Evolutionary conservation across 2,329 filamentous ascomycete species (phyloP).

Genomic region (Drechslerella dactyloides): DNA sequence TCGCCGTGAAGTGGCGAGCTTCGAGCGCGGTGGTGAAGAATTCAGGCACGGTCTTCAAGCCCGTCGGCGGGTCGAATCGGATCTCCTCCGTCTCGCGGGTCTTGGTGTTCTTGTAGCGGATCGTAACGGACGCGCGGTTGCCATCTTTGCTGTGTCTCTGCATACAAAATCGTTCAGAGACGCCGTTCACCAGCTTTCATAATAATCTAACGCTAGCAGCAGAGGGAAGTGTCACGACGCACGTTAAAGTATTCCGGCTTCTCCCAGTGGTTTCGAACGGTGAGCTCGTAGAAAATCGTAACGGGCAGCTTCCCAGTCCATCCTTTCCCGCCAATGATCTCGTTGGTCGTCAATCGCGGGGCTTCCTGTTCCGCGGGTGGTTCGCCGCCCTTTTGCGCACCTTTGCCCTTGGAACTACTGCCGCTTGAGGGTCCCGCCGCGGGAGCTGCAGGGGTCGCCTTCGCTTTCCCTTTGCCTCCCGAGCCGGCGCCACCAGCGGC

Average conservation of each 20-base stretch:
- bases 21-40: constrained; percentile 82
- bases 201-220: no score
- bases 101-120: constrained; percentile 78
- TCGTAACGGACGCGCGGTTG: constrained; percentile 79
- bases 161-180: not conserved
- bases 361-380: constrained; percentile 56
- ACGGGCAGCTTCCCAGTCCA: constrained; percentile 98
- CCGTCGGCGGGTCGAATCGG: constrained; percentile 70
- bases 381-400: constrained; percentile 60
- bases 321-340: constrained; percentile 89
- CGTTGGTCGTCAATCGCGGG: constrained; percentile 64
- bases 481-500: constrained; percentile 18
- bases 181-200: no score
- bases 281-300: constrained; percentile 58
- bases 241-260: constrained; percentile 89
- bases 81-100: constrained; percentile 77
- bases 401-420: constrained; percentile 37
- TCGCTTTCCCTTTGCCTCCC: constrained; percentile 30
- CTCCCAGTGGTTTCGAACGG: constrained; percentile 83
- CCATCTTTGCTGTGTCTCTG: constrained; percentile 73
- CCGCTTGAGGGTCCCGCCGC: constrained; percentile 8
- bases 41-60: constrained; percentile 67
- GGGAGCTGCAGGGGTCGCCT: constrained; percentile 9
- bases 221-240: constrained; percentile 54
- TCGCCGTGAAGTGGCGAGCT: constrained; percentile 89